These are phyloP conservation scores for Nepenthes mirabilis DNA, from an alignment of 148 eudicot genomes.

Conservation along the genomic window DNA sequence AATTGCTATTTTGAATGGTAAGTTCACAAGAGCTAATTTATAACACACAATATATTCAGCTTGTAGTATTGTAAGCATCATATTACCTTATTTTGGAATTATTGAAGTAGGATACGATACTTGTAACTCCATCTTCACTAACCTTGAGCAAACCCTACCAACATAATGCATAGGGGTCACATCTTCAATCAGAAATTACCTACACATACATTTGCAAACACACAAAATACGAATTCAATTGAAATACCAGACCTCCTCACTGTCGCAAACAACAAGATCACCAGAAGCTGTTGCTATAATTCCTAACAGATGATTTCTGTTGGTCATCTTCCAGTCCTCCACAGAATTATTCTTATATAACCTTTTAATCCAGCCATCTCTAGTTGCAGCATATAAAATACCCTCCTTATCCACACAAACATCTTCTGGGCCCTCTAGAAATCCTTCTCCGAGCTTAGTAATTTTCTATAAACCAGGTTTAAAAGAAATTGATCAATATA, in stretches of 20 bases:
- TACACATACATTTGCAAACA: too few species aligned
- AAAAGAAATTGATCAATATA: neutral
- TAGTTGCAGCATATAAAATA: slow-evolving; percentile 54
- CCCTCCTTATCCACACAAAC: slow-evolving; percentile 52
- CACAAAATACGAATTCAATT: too few species aligned
- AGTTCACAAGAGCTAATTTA: too few species aligned
- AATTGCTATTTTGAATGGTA: too few species aligned
- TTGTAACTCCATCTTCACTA: slow-evolving; percentile 52
- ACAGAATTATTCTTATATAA: slow-evolving; percentile 45
- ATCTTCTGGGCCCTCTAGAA: slow-evolving; percentile 50
- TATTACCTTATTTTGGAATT: slow-evolving; percentile 43
- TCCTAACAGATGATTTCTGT: slow-evolving; percentile 44
- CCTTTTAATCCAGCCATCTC: slow-evolving; percentile 86
- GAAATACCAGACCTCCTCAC: slow-evolving; percentile 25
- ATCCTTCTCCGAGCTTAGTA: slow-evolving; percentile 66
- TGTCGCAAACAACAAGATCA: slow-evolving; percentile 47
- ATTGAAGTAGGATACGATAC: slow-evolving; percentile 42
- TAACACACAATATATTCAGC: too few species aligned
- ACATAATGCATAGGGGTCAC: neutral
- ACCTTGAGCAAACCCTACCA: slow-evolving; percentile 72
- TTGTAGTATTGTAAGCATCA: neutral
- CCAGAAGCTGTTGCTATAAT: slow-evolving; percentile 28
- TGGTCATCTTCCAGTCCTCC: slow-evolving; percentile 49
- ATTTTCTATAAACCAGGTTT: slow-evolving; percentile 24
- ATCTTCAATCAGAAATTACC: neutral